phyloP scores from a whole-genome alignment of 495 filamentous ascomycete species.

The Neurospora sp. region DNA sequence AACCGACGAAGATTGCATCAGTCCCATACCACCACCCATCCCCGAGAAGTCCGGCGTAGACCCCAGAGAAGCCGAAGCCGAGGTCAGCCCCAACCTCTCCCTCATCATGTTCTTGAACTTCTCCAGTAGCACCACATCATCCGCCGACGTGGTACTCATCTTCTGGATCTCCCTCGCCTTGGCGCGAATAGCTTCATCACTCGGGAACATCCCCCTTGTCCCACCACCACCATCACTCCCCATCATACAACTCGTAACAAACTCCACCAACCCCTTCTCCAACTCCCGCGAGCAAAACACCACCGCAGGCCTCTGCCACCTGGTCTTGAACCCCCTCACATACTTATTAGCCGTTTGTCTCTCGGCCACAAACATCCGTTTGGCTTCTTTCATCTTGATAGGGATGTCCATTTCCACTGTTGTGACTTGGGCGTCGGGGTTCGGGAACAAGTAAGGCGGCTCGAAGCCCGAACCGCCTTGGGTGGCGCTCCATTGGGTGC shows the following conservation, averaged over 20 bases:
- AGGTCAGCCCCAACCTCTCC: conserved; percentile 3
- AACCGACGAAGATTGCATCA: neutral
- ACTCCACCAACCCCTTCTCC: conserved; percentile 34
- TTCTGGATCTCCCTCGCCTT: conserved; percentile 35
- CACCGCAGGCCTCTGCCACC: conserved; percentile 28
- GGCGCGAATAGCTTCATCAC: conserved; percentile 28
- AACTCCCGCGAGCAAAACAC: conserved; percentile 46
- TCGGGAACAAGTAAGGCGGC: conserved; percentile 31
- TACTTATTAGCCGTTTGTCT: conserved; percentile 31
- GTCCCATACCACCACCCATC: neutral
- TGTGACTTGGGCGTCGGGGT: conserved; percentile 14
- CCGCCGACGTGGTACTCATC: conserved; percentile 32
- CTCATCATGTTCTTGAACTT: conserved; percentile 37
- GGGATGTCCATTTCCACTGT: conserved; percentile 9
- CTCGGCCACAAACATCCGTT: conserved; percentile 26
- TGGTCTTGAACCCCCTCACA: conserved; percentile 21
- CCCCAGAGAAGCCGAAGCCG: neutral
- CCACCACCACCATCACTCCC: neutral
- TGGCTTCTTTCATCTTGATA: conserved; percentile 21
- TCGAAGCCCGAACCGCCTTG: conserved; percentile 40
- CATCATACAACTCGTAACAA: conserved; percentile 15
- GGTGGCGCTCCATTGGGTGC: conserved; percentile 27
- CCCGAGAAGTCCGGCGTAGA: neutral
- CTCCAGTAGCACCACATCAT: conserved; percentile 36
- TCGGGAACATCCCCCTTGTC: conserved; percentile 22